These are phyloP conservation scores for Volvox carteri DNA, from an alignment of 163 green algal genomes.

Conservation along the genomic window DNA sequence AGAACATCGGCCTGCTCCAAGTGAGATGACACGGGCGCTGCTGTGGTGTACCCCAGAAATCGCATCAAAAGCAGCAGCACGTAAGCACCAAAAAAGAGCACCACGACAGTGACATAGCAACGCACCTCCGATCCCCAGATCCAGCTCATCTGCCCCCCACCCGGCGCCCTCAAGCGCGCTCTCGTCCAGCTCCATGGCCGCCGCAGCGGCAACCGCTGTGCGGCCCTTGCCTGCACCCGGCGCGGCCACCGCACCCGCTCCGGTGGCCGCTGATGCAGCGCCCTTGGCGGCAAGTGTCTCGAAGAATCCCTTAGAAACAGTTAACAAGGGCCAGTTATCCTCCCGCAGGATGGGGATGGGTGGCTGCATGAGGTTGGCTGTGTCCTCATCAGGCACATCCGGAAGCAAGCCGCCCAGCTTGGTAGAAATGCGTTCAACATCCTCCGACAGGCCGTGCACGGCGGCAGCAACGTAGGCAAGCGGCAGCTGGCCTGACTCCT, in stretches of 20 bases:
- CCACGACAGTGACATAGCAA: neutral
- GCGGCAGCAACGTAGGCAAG: slow-evolving; percentile 95
- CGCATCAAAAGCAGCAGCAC: too few species aligned
- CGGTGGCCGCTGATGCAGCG: slow-evolving; percentile 53
- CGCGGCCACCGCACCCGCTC: neutral
- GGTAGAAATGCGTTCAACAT: slow-evolving; percentile 77
- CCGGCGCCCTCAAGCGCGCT: slow-evolving; percentile 74
- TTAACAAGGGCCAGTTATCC: slow-evolving; percentile 99
- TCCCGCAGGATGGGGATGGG: slow-evolving; percentile 73
- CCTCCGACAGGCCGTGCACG: slow-evolving; percentile 89
- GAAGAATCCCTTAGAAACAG: slow-evolving; percentile 98
- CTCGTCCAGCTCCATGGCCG: slow-evolving; percentile 71
- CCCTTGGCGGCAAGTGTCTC: slow-evolving; percentile 85
- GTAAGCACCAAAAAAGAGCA: too few species aligned
- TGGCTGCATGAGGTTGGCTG: slow-evolving; percentile 64
- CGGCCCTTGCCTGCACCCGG: slow-evolving; percentile 37
- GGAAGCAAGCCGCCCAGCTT: slow-evolving; percentile 63
- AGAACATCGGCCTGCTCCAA: too few species aligned
- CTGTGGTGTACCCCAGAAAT: too few species aligned
- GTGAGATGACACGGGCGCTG: too few species aligned
- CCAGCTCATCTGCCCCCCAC: slow-evolving; percentile 87
- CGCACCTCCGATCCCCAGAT: slow-evolving; percentile 69
- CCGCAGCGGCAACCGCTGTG: slow-evolving; percentile 53
- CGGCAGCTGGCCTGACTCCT: slow-evolving; percentile 93
- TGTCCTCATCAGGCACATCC: slow-evolving; percentile 52